Evolutionary conservation across 345 rosid species (phyloP).

Genomic region (Noccaea caerulescens): DNA sequence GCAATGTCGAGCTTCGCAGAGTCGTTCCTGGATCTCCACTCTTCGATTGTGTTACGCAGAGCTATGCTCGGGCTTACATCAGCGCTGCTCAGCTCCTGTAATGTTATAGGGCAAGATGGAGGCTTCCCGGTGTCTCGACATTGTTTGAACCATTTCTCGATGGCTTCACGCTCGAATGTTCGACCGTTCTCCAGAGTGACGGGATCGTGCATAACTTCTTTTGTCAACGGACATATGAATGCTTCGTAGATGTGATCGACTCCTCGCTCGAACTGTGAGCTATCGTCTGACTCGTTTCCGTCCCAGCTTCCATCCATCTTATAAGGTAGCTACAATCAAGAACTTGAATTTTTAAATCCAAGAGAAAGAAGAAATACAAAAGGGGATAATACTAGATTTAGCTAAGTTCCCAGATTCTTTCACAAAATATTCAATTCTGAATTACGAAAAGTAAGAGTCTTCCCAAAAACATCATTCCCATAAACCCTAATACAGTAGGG

Average conservation of each 20-base stretch:
- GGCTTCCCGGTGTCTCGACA: slow-evolving; percentile 70
- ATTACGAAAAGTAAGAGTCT: not conserved
- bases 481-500: slow-evolving; percentile 24
- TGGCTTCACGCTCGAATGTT: slow-evolving; percentile 89
- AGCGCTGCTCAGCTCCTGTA: slow-evolving; percentile 60
- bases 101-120: slow-evolving; percentile 76
- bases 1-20: slow-evolving; percentile 85
- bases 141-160: slow-evolving; percentile 85
- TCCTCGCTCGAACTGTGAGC: slow-evolving; percentile 70
- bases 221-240: slow-evolving; percentile 90
- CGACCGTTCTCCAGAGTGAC: slow-evolving; percentile 86
- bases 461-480: slow-evolving; percentile 2
- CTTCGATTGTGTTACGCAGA: slow-evolving; percentile 85
- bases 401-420: not conserved
- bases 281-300: slow-evolving; percentile 83
- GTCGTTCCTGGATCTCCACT: slow-evolving; percentile 94
- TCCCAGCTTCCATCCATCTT: slow-evolving; percentile 76
- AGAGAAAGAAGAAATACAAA: slow-evolving; percentile 10
- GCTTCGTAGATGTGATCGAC: slow-evolving; percentile 87
- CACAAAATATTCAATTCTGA: not conserved
- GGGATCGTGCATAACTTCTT: slow-evolving; percentile 84
- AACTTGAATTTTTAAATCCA: not conserved
- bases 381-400: slow-evolving; percentile 21
- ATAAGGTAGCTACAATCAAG: not conserved
- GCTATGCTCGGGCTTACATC: slow-evolving; percentile 86